Evolutionary conservation across 2,329 filamentous ascomycete species (phyloP).

Genomic region (Hypoxylon sp.): DNA sequence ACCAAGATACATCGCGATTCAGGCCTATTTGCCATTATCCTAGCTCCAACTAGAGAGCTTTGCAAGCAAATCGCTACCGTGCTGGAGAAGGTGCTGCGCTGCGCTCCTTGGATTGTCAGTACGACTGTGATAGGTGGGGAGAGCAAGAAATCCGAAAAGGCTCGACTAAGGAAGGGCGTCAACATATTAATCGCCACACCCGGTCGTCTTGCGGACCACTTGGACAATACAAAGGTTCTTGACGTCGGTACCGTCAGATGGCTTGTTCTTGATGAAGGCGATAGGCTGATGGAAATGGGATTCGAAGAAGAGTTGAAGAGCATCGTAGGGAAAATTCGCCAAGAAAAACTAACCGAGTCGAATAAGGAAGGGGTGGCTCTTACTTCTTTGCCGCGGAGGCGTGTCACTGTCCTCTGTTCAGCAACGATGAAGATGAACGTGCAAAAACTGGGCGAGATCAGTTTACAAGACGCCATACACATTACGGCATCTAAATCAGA

Average conservation of each 20-base stretch:
- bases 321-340: constrained; percentile 84
- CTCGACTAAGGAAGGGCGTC: constrained; percentile 90
- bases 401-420: constrained; percentile 92
- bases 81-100: constrained; percentile 86
- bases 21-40: constrained; percentile 92
- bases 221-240: constrained; percentile 91
- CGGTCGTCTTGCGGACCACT: constrained; percentile 89
- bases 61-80: constrained; percentile 94
- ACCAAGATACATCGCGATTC: constrained; percentile 82
- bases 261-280: constrained; percentile 95
- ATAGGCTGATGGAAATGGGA: constrained; percentile 97
- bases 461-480: constrained; percentile 91
- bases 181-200: constrained; percentile 97
- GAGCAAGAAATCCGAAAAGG: constrained; percentile 86
- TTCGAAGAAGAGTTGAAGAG: constrained; percentile 95
- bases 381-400: constrained; percentile 78
- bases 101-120: constrained; percentile 93
- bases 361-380: constrained; percentile 71
- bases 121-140: constrained; percentile 83
- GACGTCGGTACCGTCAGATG: constrained; percentile 91
- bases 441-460: constrained; percentile 93
- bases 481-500: constrained; percentile 76
- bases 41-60: constrained; percentile 93
- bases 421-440: constrained; percentile 99
- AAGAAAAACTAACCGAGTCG: constrained; percentile 71